Base-by-base conservation (phyloP, 83 land plant species). In the Thuja plicata region DNA sequence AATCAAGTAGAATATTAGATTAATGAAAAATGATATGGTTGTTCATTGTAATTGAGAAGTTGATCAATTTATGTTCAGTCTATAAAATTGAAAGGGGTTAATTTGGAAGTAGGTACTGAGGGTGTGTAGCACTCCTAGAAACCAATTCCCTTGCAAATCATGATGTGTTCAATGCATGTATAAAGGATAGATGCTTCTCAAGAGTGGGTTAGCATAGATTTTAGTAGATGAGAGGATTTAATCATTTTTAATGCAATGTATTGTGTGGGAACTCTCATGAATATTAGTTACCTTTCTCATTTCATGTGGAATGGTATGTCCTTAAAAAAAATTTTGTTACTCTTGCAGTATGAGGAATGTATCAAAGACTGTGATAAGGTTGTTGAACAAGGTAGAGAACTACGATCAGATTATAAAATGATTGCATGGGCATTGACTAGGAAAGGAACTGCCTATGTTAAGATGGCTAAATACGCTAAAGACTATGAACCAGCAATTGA, bases 401-500 rank as follows among this genome's bases (percentile, higher is more conserved):
- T 96, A 12, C 96, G 95, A 66, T 90, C 99, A 32, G 99, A 98
- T 89, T 98, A 88, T 84, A 98, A 98, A 88, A 96, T 98, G 99
- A 88, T 98, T 52, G 95, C 99, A 50, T 93, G 91, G 84, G 99
- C 99, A 37, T 91, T 98, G 90, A 98, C 99, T 37, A 95, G 99
- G 89, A 98, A 98, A 87, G 99, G 99, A 87, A 93, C 99, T 87
- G 99, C 99, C 6, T 92, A 92, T 82, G 94, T 91, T 87, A 98
- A 98, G 89, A 78, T 96, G 91, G 97, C 97, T 16, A 97, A 96
- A 86, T 89, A 90, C 84, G 92, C 99, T 17, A 95, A 95, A 87
- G 99, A 98, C 84, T 98, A 92, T 92, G 99, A 96, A 32, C 92
- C 92, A 80, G 99, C 99, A 13, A 98, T 98, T 92, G 99, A 98